A percentile compares a stretch with the other conserved stretches of the same genome.
Conservation (phyloP, 805 yeast species). For the Candida glaebosa region DNA sequence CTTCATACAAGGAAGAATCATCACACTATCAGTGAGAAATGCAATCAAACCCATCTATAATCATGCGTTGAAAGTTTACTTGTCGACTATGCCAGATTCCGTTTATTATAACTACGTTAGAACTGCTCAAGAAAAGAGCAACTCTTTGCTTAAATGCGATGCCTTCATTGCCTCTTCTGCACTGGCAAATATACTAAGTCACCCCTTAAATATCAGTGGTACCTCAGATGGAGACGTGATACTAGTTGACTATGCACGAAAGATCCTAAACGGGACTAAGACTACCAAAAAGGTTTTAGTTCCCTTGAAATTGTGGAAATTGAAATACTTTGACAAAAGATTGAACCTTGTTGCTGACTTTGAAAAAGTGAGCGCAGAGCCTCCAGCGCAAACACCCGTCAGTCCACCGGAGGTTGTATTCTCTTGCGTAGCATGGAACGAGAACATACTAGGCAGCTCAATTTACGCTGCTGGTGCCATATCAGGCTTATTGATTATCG, state of each 20-base stretch:
- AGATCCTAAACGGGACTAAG: slow-evolving; percentile 31
- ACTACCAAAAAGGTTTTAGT: slow-evolving; percentile 34
- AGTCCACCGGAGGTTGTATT: slow-evolving; percentile 51
- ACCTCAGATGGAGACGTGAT: slow-evolving; percentile 34
- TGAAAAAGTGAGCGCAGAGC: slow-evolving; percentile 27
- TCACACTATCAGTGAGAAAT: slow-evolving; percentile 21
- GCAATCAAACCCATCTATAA: slow-evolving; percentile 28
- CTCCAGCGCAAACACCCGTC: slow-evolving; percentile 24
- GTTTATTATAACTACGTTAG: slow-evolving; percentile 26
- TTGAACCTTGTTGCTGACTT: slow-evolving; percentile 25
- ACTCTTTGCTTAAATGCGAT: slow-evolving; percentile 28
- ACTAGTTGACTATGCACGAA: slow-evolving; percentile 36
- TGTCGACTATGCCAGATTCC: slow-evolving; percentile 27
- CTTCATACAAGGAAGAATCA: slow-evolving; percentile 22
- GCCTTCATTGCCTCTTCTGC: slow-evolving; percentile 26
- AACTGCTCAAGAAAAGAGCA: slow-evolving; percentile 33
- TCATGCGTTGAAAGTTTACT: slow-evolving; percentile 20
- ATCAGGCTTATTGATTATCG: slow-evolving; percentile 49
- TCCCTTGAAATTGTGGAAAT: slow-evolving; percentile 39
- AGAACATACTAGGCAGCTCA: slow-evolving; percentile 37
- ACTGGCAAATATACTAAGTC: slow-evolving; percentile 30
- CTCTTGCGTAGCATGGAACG: slow-evolving; percentile 58
- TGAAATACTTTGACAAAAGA: slow-evolving; percentile 10
- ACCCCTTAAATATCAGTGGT: slow-evolving; percentile 35
- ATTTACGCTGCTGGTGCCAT: slow-evolving; percentile 52